phyloP scores from a whole-genome alignment of 306 rosid genomes.

The Hippophae gyantsensis region DNA sequence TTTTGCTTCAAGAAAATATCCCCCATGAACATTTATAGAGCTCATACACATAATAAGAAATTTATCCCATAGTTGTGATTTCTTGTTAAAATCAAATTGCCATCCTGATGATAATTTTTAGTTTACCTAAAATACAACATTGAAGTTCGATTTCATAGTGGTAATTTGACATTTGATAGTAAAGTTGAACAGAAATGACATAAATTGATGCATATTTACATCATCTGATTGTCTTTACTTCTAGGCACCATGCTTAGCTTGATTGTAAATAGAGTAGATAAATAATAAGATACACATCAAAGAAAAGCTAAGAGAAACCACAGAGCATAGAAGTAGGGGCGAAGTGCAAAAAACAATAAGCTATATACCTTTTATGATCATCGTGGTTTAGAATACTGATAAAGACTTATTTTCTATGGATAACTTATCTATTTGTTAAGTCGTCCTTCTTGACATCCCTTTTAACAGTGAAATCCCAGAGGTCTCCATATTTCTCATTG shows the following conservation, averaged over 20 bases:
- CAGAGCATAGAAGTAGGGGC: neutral
- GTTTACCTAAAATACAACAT: no score
- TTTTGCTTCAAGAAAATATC: no score
- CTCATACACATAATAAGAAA: no score
- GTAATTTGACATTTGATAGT: neutral
- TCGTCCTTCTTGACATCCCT: slow-evolving; percentile 42
- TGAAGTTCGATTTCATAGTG: no score
- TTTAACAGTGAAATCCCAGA: slow-evolving; percentile 85
- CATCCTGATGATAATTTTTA: no score
- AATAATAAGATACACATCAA: neutral
- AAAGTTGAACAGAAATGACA: neutral
- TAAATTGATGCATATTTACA: neutral
- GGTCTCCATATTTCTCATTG: slow-evolving; percentile 80
- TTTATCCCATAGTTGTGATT: no score
- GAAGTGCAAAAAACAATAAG: neutral
- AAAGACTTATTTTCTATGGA: neutral
- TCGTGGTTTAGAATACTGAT: slow-evolving; percentile 12
- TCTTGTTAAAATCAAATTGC: no score
- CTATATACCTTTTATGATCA: slow-evolving; percentile 14
- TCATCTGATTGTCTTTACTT: neutral
- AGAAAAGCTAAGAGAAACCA: neutral
- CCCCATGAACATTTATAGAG: no score
- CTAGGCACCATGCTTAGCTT: neutral
- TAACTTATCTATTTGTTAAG: slow-evolving; percentile 37
- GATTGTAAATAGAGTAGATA: neutral